Conservation (phyloP, 768 basidiomycete species). For the Boletellus ananiceps region DNA sequence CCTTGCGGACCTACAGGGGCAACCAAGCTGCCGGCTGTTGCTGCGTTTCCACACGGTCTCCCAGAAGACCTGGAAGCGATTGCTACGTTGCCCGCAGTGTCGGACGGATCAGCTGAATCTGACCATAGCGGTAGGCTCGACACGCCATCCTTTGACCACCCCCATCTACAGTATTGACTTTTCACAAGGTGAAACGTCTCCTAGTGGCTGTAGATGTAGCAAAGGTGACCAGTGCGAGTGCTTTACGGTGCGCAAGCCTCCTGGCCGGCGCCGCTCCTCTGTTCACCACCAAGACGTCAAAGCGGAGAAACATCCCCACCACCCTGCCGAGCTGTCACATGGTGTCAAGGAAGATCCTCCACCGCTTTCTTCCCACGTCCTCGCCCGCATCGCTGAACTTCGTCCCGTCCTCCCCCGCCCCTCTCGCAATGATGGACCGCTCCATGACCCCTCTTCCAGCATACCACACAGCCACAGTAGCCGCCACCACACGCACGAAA, state of each 20-base stretch:
- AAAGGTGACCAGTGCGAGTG: slow-evolving; percentile 52
- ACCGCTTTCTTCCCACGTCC: slow-evolving; percentile 43
- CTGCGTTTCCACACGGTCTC: slow-evolving; percentile 79
- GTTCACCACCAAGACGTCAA: slow-evolving; percentile 28
- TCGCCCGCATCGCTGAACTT: slow-evolving; percentile 58
- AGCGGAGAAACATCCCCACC: slow-evolving; percentile 22
- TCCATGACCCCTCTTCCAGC: slow-evolving; percentile 47
- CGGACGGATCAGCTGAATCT: slow-evolving; percentile 55
- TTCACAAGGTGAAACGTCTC: slow-evolving; percentile 41
- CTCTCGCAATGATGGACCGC: slow-evolving; percentile 33
- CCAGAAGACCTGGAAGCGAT: slow-evolving; percentile 62
- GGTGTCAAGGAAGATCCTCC: slow-evolving; percentile 9
- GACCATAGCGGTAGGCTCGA: slow-evolving; percentile 63
- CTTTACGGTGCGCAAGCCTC: slow-evolving; percentile 45
- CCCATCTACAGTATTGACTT: slow-evolving; percentile 42
- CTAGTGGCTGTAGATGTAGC: slow-evolving; percentile 45
- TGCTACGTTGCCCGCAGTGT: slow-evolving; percentile 30
- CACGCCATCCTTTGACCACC: slow-evolving; percentile 38
- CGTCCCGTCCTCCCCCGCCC: slow-evolving; percentile 71
- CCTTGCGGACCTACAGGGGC: slow-evolving; percentile 42
- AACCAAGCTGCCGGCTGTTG: slow-evolving; percentile 58
- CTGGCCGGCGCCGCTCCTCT: slow-evolving; percentile 33
- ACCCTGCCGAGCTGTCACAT: slow-evolving; percentile 15
- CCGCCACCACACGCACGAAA: slow-evolving; percentile 50
- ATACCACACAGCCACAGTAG: slow-evolving; percentile 37